Percentiles rank a stretch among this genome's conserved stretches.
Conservation (phyloP, 2,329 filamentous ascomycete species). For the Chrysoporthe cubensis region DNA sequence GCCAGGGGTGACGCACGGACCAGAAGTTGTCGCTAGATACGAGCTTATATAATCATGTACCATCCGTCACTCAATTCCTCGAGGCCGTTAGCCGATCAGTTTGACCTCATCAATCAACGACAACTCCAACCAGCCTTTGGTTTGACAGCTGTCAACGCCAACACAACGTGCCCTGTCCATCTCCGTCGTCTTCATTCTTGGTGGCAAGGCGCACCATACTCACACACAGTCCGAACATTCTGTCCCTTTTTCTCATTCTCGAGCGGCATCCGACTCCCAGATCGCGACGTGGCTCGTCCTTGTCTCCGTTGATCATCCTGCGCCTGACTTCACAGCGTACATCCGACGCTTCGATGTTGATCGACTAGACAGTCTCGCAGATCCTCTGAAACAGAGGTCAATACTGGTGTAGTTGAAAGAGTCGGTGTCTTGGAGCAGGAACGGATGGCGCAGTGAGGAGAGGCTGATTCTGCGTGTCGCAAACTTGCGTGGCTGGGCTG, state of each 20-base stretch:
- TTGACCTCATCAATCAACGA: background rate
- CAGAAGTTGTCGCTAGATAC: background rate
- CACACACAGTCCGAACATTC: background rate
- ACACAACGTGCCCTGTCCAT: background rate
- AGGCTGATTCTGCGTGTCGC: constrained; percentile 19
- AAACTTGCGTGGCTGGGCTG: constrained; percentile 21
- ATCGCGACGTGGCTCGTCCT: constrained; percentile 1
- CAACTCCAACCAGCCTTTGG: background rate
- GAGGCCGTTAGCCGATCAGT: background rate
- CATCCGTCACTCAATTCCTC: background rate
- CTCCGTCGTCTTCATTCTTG: background rate
- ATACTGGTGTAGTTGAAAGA: constrained; percentile 2
- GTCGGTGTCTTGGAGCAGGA: background rate
- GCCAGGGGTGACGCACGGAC: background rate
- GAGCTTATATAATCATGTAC: background rate
- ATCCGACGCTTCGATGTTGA: background rate
- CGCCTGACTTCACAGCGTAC: background rate
- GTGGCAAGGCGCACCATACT: background rate
- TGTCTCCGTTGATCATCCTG: background rate
- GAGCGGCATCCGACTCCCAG: background rate
- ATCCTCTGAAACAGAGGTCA: background rate
- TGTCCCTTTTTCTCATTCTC: background rate
- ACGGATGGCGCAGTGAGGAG: constrained; percentile 14
- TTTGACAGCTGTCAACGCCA: background rate
- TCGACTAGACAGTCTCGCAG: background rate